Conservation (phyloP, 2,329 filamentous ascomycete genomes). For the Chrysoporthe deuterocubensis region DNA sequence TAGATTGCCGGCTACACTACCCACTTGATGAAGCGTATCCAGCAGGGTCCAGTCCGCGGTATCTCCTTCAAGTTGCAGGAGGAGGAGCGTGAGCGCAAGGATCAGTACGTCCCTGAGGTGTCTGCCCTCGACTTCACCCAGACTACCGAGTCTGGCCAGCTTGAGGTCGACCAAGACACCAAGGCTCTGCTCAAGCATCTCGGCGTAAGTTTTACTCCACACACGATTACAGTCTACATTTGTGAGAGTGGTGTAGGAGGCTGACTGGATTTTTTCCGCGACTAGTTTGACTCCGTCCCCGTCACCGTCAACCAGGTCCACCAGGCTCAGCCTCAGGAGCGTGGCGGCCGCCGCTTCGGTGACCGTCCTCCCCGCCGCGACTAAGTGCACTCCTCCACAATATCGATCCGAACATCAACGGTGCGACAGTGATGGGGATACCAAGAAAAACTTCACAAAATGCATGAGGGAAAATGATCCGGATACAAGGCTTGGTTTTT, state of each 20-base stretch:
- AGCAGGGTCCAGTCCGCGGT: conserved; percentile 97
- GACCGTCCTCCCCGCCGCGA: conserved; percentile 51
- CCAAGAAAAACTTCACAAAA: conserved; percentile 32
- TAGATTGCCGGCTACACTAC: conserved; percentile 98
- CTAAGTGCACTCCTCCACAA: conserved; percentile 37
- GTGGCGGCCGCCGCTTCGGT: conserved; percentile 56
- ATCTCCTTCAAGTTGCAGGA: conserved; percentile 99
- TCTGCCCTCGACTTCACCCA: conserved; percentile 98
- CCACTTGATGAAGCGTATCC: conserved; percentile 99
- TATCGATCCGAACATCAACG: conserved; percentile 2
- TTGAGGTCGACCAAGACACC: conserved; percentile 96
- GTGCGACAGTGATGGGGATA: conserved; percentile 26
- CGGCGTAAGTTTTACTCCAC: conserved; percentile 72
- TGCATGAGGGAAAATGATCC: conserved; percentile 40
- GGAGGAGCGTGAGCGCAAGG: conserved; percentile 99
- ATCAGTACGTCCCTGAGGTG: conserved; percentile 99
- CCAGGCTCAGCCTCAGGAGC: conserved; percentile 86
- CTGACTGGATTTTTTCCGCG: conserved; percentile 24
- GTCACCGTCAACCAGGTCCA: conserved; percentile 93
- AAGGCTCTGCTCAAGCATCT: conserved; percentile 99
- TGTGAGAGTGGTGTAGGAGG: background rate
- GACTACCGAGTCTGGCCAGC: conserved; percentile 88
- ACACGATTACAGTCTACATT: conserved; percentile 35
- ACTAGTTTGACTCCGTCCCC: conserved; percentile 93
- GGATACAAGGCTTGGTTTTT: conserved; percentile 35